Percentiles rank a stretch among this genome's conserved stretches.
Conservation (phyloP, 768 basidiomycete species). For the Pulveroboletus sp. region DNA sequence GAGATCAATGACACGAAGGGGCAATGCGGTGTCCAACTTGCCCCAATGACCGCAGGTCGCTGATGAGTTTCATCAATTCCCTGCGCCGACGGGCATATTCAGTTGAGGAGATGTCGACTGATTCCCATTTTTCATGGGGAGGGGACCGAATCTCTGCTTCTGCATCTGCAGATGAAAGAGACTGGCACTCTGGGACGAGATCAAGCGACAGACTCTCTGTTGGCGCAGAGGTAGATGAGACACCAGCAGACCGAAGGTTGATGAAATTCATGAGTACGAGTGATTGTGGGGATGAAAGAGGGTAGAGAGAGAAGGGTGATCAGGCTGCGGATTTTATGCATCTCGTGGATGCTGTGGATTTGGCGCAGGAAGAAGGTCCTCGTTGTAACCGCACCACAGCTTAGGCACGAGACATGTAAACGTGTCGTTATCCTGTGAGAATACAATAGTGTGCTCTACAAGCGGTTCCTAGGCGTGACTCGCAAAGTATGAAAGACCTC, state of each 20-base stretch:
- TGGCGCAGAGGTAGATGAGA: not conserved
- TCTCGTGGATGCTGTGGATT: not conserved
- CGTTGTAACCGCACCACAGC: not conserved
- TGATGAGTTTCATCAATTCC: constrained; percentile 37
- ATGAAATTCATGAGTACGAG: constrained; percentile 4
- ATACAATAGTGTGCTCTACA: too few relatives aligned
- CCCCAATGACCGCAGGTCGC: constrained; percentile 40
- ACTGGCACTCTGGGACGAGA: too few relatives aligned
- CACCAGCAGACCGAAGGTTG: not conserved
- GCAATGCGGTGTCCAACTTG: constrained; percentile 4
- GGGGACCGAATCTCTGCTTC: constrained; percentile 8
- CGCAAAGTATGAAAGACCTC: too few relatives aligned
- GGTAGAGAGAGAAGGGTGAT: not conserved
- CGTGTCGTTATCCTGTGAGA: too few relatives aligned
- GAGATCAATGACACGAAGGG: not conserved
- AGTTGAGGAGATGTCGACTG: constrained; percentile 24
- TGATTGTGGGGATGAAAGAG: not conserved
- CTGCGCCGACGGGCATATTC: constrained; percentile 39
- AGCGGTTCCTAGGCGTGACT: too few relatives aligned
- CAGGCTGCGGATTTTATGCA: constrained; percentile 9
- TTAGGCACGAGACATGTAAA: not conserved
- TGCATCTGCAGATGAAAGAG: too few relatives aligned
- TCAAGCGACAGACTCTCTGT: not conserved
- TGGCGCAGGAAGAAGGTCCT: not conserved
- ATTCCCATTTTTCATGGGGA: constrained; percentile 11